A percentile compares a stretch with the other conserved stretches of the same genome.
Evolutionary conservation across 228 moss, liverwort and hornwort genomes (phyloP).

Genomic region (Sphagnum fallax): DNA sequence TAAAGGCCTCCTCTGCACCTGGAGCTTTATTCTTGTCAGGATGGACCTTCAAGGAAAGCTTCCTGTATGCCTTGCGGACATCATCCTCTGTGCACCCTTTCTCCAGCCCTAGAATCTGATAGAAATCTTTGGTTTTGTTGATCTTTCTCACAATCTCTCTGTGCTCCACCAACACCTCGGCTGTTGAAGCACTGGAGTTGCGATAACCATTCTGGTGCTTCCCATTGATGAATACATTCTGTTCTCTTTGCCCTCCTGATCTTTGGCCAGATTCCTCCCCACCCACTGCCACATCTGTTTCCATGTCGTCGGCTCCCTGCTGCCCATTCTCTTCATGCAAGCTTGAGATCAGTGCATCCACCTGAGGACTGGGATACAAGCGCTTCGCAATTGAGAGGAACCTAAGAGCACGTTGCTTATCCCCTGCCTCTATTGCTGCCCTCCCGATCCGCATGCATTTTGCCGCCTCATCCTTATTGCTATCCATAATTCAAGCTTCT

Average conservation of each 20-base stretch:
- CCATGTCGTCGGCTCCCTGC: neutral
- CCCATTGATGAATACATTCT: neutral
- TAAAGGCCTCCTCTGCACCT: slow-evolving; percentile 97
- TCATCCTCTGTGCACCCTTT: slow-evolving; percentile 91
- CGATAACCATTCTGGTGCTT: neutral
- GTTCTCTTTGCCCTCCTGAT: neutral
- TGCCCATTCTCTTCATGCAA: neutral
- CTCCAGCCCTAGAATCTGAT: slow-evolving; percentile 74
- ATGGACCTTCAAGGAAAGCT: slow-evolving; percentile 96
- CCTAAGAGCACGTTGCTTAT: slow-evolving; percentile 44
- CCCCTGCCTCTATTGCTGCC: slow-evolving; percentile 40
- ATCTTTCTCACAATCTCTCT: slow-evolving; percentile 80
- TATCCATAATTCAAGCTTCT: slow-evolving; percentile 24
- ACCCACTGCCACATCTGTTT: neutral
- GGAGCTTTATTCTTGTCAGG: slow-evolving; percentile 89
- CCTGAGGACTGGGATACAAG: slow-evolving; percentile 45
- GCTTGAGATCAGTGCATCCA: slow-evolving; percentile 20
- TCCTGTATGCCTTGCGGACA: slow-evolving; percentile 86
- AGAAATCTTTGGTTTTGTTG: slow-evolving; percentile 81
- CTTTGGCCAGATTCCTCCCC: neutral
- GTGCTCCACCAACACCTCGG: slow-evolving; percentile 45
- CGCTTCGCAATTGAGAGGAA: slow-evolving; percentile 55
- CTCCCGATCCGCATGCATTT: slow-evolving; percentile 52
- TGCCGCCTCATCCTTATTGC: slow-evolving; percentile 60
- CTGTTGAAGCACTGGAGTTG: neutral